A percentile compares a stretch with the other conserved stretches of the same genome.
phyloP scores from a whole-genome alignment of 495 filamentous ascomycete genomes.

The Hypoxylon subgilvum region DNA sequence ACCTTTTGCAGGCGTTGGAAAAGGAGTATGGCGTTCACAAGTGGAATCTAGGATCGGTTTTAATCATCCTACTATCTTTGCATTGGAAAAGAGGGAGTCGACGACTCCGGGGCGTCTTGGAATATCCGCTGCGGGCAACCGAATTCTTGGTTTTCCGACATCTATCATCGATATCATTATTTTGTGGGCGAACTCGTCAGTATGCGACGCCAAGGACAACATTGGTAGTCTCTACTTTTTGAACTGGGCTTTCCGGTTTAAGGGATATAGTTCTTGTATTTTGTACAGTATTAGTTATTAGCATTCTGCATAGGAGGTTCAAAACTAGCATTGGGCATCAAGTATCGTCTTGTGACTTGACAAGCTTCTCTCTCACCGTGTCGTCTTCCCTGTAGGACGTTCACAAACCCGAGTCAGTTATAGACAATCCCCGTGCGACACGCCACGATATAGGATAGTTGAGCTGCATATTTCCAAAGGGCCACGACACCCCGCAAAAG shows the following conservation, averaged over 20 bases:
- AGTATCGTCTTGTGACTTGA: background rate
- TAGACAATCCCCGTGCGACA: background rate
- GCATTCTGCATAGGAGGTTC: conserved; percentile 1
- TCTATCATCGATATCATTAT: conserved; percentile 2
- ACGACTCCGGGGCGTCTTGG: conserved; percentile 14
- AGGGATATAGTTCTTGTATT: conserved; percentile 1
- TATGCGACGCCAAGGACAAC: background rate
- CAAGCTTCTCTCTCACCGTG: background rate
- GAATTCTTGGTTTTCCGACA: background rate
- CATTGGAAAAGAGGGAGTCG: background rate
- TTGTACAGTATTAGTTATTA: conserved; percentile 17
- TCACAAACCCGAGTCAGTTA: background rate
- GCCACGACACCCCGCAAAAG: conserved; percentile 12
- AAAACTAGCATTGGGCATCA: conserved; percentile 19
- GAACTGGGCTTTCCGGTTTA: conserved; percentile 1
- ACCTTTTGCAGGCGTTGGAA: conserved; percentile 1
- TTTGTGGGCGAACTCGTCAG: conserved; percentile 16
- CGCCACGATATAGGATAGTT: conserved; percentile 1
- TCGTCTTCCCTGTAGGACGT: too few species aligned
- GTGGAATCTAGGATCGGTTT: background rate
- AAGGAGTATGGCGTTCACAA: conserved; percentile 19
- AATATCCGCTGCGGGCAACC: conserved; percentile 3
- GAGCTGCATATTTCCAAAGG: background rate
- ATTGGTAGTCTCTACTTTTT: background rate
- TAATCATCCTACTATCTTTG: background rate